Conservation (phyloP, 2,329 filamentous ascomycete species). For the Pyrenophora tritici-repentis region DNA sequence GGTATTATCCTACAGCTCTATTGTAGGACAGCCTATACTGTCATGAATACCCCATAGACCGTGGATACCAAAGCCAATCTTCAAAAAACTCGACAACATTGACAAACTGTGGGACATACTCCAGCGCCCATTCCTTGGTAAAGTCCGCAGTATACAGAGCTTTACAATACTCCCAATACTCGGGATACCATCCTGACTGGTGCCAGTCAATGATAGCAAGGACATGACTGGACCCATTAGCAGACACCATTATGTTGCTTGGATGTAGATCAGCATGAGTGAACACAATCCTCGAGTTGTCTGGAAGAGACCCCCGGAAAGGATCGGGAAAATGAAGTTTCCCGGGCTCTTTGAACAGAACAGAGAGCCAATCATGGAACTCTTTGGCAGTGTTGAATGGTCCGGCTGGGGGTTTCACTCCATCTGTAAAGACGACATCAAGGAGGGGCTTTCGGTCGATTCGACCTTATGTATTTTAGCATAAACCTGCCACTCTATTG, state of each 20-base stretch:
- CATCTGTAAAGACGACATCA: slow-evolving; percentile 20
- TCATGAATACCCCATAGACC: no score
- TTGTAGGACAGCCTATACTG: no score
- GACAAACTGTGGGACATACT: no score
- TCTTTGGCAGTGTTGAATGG: slow-evolving; percentile 21
- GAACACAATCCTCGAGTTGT: slow-evolving; percentile 21
- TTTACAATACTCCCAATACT: slow-evolving; percentile 24
- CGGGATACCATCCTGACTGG: slow-evolving; percentile 20
- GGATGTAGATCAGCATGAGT: slow-evolving; percentile 27
- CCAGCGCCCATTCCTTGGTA: no score
- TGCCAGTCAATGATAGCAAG: slow-evolving; percentile 21
- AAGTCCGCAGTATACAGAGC: no score
- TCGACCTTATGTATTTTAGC: neutral
- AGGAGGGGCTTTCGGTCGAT: slow-evolving; percentile 13
- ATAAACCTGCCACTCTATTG: no score
- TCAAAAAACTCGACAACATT: no score
- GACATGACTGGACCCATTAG: slow-evolving; percentile 3
- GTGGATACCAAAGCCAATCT: no score
- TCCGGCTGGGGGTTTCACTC: slow-evolving; percentile 13
- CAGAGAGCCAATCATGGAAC: slow-evolving; percentile 31
- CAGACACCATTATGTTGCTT: slow-evolving; percentile 25
- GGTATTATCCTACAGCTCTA: no score
- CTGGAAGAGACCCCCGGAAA: slow-evolving; percentile 19
- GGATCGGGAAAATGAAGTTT: slow-evolving; percentile 17
- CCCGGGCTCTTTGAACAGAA: neutral